Evolutionary conservation across 2,329 filamentous ascomycete species (phyloP).

Genomic region (Emergomyces orientalis): DNA sequence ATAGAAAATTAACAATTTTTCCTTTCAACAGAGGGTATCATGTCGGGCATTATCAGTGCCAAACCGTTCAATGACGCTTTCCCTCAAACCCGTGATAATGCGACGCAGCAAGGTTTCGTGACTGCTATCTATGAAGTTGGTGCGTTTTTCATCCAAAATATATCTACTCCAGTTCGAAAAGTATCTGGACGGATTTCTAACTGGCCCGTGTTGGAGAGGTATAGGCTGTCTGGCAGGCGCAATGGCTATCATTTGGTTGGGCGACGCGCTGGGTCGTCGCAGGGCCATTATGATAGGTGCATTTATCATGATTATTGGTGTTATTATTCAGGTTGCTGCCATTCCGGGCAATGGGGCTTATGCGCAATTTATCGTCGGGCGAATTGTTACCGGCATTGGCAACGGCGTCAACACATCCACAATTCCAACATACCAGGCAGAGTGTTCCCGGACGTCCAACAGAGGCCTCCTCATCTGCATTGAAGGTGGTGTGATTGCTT

Average conservation of each 20-base stretch:
- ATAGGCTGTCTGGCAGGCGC: slow-evolving; percentile 24
- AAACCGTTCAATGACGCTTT: slow-evolving; percentile 18
- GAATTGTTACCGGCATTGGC: slow-evolving; percentile 41
- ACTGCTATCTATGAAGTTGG: slow-evolving; percentile 45
- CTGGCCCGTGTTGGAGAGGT: background rate
- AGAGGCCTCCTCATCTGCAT: slow-evolving; percentile 50
- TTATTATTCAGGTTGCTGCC: slow-evolving; percentile 17
- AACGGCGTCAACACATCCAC: slow-evolving; percentile 45
- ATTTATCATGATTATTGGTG: slow-evolving; percentile 35
- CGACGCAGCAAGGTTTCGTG: slow-evolving; percentile 42
- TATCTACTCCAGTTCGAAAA: too few species aligned
- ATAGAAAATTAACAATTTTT: background rate
- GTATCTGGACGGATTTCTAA: background rate
- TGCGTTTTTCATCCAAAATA: slow-evolving; percentile 2
- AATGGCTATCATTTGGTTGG: slow-evolving; percentile 20
- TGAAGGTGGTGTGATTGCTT: slow-evolving; percentile 39
- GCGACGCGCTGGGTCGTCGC: slow-evolving; percentile 22
- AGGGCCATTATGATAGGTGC: slow-evolving; percentile 46
- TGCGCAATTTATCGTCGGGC: slow-evolving; percentile 41
- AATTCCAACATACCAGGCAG: slow-evolving; percentile 41
- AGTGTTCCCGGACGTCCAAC: slow-evolving; percentile 43
- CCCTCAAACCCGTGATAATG: slow-evolving; percentile 20
- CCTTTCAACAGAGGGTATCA: slow-evolving; percentile 17
- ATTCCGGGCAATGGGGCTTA: slow-evolving; percentile 26
- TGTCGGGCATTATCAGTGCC: slow-evolving; percentile 21